Evolutionary conservation across 1,139 yeast genomes (phyloP).

Genomic region (Candida tropicalis): DNA sequence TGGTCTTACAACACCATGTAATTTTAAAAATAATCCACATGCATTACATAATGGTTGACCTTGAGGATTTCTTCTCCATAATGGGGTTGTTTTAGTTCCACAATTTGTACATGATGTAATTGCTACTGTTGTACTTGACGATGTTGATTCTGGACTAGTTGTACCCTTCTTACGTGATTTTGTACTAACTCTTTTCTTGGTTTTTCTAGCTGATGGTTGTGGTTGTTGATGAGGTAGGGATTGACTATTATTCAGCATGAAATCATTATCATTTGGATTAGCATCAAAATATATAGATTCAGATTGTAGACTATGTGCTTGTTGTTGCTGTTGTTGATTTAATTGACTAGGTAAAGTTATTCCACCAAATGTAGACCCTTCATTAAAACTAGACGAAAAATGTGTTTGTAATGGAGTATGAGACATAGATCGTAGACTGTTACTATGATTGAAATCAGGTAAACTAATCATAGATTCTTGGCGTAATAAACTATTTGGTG

Average conservation of each 20-base stretch:
- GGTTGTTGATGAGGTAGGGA: background rate
- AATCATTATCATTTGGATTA: constrained; percentile 3
- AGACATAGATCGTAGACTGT: constrained; percentile 7
- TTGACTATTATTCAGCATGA: background rate
- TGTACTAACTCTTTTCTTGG: constrained; percentile 6
- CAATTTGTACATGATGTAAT: constrained; percentile 49
- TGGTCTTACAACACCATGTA: constrained; percentile 62
- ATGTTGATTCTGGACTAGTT: constrained; percentile 10
- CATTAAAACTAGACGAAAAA: constrained; percentile 7
- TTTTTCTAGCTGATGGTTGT: constrained; percentile 2
- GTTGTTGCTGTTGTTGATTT: background rate
- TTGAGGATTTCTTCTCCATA: constrained; percentile 59
- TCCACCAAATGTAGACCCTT: constrained; percentile 1
- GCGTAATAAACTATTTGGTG: constrained; percentile 21
- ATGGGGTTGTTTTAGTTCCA: constrained; percentile 58
- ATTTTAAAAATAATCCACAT: constrained; percentile 58
- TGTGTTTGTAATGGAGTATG: constrained; percentile 8
- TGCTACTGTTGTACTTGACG: constrained; percentile 7
- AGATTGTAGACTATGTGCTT: background rate
- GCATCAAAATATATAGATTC: constrained; percentile 12
- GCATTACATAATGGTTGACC: constrained; percentile 62
- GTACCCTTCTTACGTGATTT: constrained; percentile 11
- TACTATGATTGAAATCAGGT: constrained; percentile 22
- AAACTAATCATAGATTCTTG: constrained; percentile 30
- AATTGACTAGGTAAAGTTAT: constrained; percentile 17